phyloP scores from a whole-genome alignment of 805 yeast species.

The Kluyveromyces starmeri region DNA sequence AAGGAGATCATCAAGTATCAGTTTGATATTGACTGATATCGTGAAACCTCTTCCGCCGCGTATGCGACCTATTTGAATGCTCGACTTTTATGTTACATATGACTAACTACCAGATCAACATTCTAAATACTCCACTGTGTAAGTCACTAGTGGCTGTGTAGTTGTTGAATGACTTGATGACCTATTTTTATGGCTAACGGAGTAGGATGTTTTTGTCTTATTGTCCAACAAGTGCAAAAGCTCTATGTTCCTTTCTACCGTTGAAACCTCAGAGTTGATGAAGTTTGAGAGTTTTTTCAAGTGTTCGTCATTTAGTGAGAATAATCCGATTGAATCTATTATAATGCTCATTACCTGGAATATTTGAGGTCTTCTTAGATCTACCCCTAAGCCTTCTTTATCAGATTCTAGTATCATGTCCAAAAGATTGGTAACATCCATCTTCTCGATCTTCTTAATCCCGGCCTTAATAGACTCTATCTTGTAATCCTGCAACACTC shows the following conservation, averaged over 20 bases:
- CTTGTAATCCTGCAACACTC: conserved; percentile 61
- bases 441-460: conserved; percentile 25
- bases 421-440: conserved; percentile 27
- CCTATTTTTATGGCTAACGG: conserved; percentile 5
- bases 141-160: conserved; percentile 17
- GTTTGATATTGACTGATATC: conserved; percentile 15
- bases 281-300: conserved; percentile 18
- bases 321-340: conserved; percentile 29
- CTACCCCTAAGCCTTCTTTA: conserved; percentile 14
- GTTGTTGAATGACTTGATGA: conserved; percentile 4
- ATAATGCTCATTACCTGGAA: conserved; percentile 26
- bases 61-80: too few species aligned
- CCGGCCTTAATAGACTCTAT: conserved; percentile 46
- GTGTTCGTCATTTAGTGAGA: conserved; percentile 23
- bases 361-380: conserved; percentile 19
- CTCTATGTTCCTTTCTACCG: conserved; percentile 25
- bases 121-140: conserved; percentile 27
- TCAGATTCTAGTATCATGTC: conserved; percentile 24
- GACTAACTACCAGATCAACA: too few species aligned
- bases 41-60: too few species aligned
- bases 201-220: conserved; percentile 5
- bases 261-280: conserved; percentile 19
- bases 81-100: too few species aligned
- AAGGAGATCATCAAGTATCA: conserved; percentile 20
- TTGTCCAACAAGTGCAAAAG: conserved; percentile 24